These are phyloP conservation scores for Termitomyces sp. DNA, from an alignment of 768 basidiomycete genomes.

Conservation along the genomic window DNA sequence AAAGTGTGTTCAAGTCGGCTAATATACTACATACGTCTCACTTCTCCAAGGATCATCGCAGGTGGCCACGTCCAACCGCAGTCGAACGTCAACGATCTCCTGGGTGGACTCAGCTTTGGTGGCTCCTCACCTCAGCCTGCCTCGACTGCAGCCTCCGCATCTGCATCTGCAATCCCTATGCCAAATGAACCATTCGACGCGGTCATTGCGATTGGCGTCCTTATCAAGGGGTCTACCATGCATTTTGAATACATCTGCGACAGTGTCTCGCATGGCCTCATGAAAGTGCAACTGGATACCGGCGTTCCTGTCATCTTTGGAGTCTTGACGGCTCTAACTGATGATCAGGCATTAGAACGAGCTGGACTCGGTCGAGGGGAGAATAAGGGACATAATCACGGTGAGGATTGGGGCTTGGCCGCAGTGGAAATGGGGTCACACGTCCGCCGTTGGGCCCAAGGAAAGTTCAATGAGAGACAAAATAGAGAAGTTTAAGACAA, in stretches of 20 bases:
- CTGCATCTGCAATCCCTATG: conserved; percentile 21
- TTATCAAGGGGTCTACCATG: conserved; percentile 98
- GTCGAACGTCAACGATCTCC: conserved; percentile 75
- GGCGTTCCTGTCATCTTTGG: conserved; percentile 96
- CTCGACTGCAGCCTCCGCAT: conserved; percentile 44
- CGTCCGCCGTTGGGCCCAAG: conserved; percentile 60
- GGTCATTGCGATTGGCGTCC: conserved; percentile 94
- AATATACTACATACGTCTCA: conserved; percentile 5
- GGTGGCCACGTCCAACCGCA: conserved; percentile 80
- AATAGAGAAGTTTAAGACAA: background rate
- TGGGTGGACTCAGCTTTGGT: conserved; percentile 55
- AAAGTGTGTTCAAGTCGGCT: conserved; percentile 46
- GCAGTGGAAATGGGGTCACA: conserved; percentile 90
- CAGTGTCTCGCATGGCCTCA: conserved; percentile 87
- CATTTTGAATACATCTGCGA: conserved; percentile 99
- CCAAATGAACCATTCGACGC: conserved; percentile 81
- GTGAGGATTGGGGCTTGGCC: conserved; percentile 95
- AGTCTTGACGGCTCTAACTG: conserved; percentile 86
- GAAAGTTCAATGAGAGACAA: conserved; percentile 43
- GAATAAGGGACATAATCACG: conserved; percentile 90
- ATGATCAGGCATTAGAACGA: conserved; percentile 91
- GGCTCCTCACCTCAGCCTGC: conserved; percentile 37
- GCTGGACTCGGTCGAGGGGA: conserved; percentile 77
- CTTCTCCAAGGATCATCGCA: conserved; percentile 57
- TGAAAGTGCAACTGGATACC: conserved; percentile 91